Percentiles rank a stretch among this genome's conserved stretches.
phyloP scores from a whole-genome alignment of 768 basidiomycete species.

The Clavaria fumosa region DNA sequence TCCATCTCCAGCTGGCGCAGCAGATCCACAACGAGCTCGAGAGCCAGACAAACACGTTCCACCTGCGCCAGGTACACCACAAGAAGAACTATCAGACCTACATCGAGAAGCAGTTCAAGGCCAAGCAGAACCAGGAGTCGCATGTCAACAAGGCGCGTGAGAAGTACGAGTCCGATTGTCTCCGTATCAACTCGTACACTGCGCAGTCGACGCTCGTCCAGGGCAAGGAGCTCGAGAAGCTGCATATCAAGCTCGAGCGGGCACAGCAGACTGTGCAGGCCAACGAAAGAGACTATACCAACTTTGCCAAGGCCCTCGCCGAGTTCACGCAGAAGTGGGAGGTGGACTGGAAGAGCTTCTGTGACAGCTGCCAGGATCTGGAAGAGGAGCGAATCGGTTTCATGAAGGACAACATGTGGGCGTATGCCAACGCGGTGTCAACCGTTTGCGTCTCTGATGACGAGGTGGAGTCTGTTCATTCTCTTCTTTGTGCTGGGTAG shows the following conservation, averaged over 20 bases:
- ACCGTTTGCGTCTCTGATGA: slow-evolving; percentile 92
- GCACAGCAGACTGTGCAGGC: slow-evolving; percentile 82
- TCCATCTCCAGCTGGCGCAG: slow-evolving; percentile 57
- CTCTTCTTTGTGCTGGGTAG: slow-evolving; percentile 4
- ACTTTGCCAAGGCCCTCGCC: slow-evolving; percentile 64
- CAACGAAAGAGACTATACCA: slow-evolving; percentile 88
- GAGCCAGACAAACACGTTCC: slow-evolving; percentile 40
- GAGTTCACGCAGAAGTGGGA: slow-evolving; percentile 84
- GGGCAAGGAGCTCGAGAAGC: slow-evolving; percentile 86
- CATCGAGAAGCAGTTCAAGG: slow-evolving; percentile 86
- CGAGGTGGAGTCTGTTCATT: slow-evolving; percentile 63
- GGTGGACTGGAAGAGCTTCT: slow-evolving; percentile 84
- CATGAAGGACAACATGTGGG: slow-evolving; percentile 92
- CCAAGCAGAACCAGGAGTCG: slow-evolving; percentile 72
- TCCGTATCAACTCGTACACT: slow-evolving; percentile 86
- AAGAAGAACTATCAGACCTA: slow-evolving; percentile 56
- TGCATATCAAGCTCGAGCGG: slow-evolving; percentile 72
- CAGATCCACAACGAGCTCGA: slow-evolving; percentile 71
- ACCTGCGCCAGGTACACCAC: slow-evolving; percentile 49
- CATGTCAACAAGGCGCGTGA: slow-evolving; percentile 83
- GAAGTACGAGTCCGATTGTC: slow-evolving; percentile 86
- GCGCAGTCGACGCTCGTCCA: slow-evolving; percentile 73
- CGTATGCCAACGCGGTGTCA: slow-evolving; percentile 91
- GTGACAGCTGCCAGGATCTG: slow-evolving; percentile 88
- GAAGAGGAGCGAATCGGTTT: slow-evolving; percentile 93